phyloP scores from a whole-genome alignment of 2,329 filamentous ascomycete species.

The Penicillium paneum region DNA sequence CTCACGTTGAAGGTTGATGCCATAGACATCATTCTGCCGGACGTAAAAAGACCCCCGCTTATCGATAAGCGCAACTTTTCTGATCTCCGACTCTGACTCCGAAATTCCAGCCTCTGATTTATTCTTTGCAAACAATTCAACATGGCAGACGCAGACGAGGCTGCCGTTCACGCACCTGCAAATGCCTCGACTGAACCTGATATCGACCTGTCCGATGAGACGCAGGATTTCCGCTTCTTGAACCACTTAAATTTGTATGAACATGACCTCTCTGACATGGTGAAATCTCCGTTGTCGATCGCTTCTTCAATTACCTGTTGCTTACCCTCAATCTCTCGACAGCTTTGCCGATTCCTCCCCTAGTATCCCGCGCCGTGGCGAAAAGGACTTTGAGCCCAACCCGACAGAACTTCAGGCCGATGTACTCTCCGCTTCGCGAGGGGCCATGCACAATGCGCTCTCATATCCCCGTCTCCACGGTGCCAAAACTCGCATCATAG shows the following conservation, averaged over 20 bases:
- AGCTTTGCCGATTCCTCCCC: constrained; percentile 36
- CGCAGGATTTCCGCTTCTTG: constrained; percentile 81
- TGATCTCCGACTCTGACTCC: constrained; percentile 10
- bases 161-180: constrained; percentile 34
- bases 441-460: constrained; percentile 85
- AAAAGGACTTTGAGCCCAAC: constrained; percentile 96
- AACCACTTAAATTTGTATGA: constrained; percentile 52
- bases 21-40: neutral
- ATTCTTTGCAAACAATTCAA: constrained; percentile 1
- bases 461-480: constrained; percentile 71
- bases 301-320: neutral
- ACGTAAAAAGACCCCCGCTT: constrained; percentile 7
- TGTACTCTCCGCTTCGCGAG: constrained; percentile 74
- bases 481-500: constrained; percentile 64
- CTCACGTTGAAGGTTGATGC: neutral
- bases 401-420: constrained; percentile 77
- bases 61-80: constrained; percentile 24
- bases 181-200: constrained; percentile 44
- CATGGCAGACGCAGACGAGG: constrained; percentile 48
- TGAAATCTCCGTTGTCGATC: neutral
- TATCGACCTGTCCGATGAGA: constrained; percentile 70
- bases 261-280: neutral
- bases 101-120: neutral
- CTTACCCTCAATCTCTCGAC: constrained; percentile 34
- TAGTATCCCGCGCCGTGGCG: constrained; percentile 77